Evolutionary conservation across 345 rosid genomes (phyloP), one percentile per base, ranked within the genome.

Genomic region (Corchorus capsularis): DNA sequence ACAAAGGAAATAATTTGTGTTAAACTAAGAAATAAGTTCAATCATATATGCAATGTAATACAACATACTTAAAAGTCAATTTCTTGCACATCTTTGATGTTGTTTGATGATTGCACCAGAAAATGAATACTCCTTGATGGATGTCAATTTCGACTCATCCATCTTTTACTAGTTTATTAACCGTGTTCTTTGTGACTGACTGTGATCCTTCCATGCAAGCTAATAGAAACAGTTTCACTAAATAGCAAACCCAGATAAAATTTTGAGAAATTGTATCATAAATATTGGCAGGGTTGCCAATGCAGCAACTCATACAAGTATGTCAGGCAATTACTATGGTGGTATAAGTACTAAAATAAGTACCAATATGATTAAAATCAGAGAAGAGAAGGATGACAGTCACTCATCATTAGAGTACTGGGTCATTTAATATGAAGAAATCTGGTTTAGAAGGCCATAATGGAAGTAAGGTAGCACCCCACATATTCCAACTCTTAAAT

Each of bases 11-110:
- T 34, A 16, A 32, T 69, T 35, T 34, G 63, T 17, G 34, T 46
- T 67, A 39, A 73, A 73, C 34, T 47, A 39, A 61, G 69, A 71
- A 70, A 14, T 45, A 12, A 66, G 35, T 10, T 45, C 53, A 59
- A 10, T 19, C 14, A 41, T 14, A 37, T 72, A 69, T 69, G 14
- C 27, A 27, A 49, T 56, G 57, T 19, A 69, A 69, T 15, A 11
- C 56, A 32, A 16, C 41, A 69, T 47, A 69, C 41, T 60, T 60
- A 60, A 55, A 45, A 49, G 41, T 22, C 19, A 49, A n/a, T 13
- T 68, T 69, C 57, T 69, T 27, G 8, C 10, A 27, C n/a, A n/a
- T n/a, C n/a, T 68, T 14, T 46, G 55, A 13, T 46, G 20, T 43
- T 65, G 66, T 63, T 62, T 12, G 46, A 62, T 15, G 43, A 62